phyloP scores from a whole-genome alignment of 305 asterid genomes.

The Fraxinus baroniana region DNA sequence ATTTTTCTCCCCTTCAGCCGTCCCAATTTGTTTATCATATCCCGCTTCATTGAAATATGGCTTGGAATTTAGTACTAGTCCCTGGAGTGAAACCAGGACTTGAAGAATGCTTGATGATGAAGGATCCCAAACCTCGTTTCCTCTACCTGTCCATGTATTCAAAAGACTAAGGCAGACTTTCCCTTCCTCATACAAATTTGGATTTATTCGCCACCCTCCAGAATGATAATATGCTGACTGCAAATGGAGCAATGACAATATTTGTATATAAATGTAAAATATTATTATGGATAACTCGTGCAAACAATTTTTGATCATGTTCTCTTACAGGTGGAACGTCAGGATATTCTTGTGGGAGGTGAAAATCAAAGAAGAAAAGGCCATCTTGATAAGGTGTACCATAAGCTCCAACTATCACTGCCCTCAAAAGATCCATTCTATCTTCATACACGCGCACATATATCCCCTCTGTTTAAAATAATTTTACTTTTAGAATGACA shows the following conservation, averaged over 20 bases:
- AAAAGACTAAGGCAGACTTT: conserved; percentile 94
- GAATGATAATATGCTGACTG: conserved; percentile 95
- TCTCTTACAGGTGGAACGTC: conserved; percentile 82
- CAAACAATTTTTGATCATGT: too few relatives aligned
- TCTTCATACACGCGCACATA: conserved; percentile 92
- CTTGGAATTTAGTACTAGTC: conserved; percentile 81
- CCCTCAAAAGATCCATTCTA: conserved; percentile 93
- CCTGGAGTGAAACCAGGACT: conserved; percentile 96
- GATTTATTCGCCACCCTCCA: conserved; percentile 98
- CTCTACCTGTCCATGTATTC: conserved; percentile 97
- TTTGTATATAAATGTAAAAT: not conserved
- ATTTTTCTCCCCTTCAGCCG: conserved; percentile 97
- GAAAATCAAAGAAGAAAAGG: conserved; percentile 91
- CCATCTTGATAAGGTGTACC: conserved; percentile 99
- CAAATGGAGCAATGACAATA: conserved; percentile 24
- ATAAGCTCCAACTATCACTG: conserved; percentile 94
- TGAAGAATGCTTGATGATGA: conserved; percentile 96
- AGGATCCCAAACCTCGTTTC: conserved; percentile 96
- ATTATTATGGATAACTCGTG: not conserved
- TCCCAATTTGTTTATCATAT: conserved; percentile 86
- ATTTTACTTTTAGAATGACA: conserved; percentile 14
- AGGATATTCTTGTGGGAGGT: conserved; percentile 88
- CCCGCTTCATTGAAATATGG: conserved; percentile 99
- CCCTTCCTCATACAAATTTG: conserved; percentile 92
- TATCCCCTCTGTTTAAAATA: conserved; percentile 63